Evolutionary conservation across 2,329 filamentous ascomycete species (phyloP), one percentile per base, ranked within the genome.

Genomic region (Fusarium stilboides): DNA sequence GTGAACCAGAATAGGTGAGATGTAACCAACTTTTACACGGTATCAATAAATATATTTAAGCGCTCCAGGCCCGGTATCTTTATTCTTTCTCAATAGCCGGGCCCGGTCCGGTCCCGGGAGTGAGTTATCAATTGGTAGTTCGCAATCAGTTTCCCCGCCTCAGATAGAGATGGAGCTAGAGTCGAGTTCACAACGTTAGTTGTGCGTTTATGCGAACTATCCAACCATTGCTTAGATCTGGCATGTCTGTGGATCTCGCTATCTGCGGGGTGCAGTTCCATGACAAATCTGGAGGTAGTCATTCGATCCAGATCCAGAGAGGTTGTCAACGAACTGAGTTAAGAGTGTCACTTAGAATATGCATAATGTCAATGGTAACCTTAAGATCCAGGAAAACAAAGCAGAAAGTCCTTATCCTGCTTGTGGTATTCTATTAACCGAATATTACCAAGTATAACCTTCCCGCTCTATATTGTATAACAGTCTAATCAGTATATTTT

Each of bases 401-500:
- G 39, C 15, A 53, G 14, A 7, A 31, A 42, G 19, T 9, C 14
- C 26, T 19, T 33, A 36, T 31, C 24, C 24, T 31, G 12, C 13
- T 33, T 31, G n/a, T 45, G 36, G 34, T 24, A 49, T 15, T 49
- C 44, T 57, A 53, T 55, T 39, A 24, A 40, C 46, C 5, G 14
- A 28, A 14, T 40, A 44, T 39, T 22, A 63, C 19, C 12, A 36
- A 63, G n/a, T 36, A 39, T 8, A 24, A 22, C 10, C 8, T 14
- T 34, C n/a, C n/a, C 26, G 20, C 52, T 37, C 24, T 49, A 26
- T 47, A 22, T 36, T 20, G 39, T 3, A 13, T 17, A 42, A 13
- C 17, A 26, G 12, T 50, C 40, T 66, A 73, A 36, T 73, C 71
- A 12, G 65, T 71, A 43, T 74, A 74, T 53, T 62, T 58, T 39